Evolutionary conservation across 371 early-diverging fungal species (phyloP).

Genomic region (Mortierella sp.): DNA sequence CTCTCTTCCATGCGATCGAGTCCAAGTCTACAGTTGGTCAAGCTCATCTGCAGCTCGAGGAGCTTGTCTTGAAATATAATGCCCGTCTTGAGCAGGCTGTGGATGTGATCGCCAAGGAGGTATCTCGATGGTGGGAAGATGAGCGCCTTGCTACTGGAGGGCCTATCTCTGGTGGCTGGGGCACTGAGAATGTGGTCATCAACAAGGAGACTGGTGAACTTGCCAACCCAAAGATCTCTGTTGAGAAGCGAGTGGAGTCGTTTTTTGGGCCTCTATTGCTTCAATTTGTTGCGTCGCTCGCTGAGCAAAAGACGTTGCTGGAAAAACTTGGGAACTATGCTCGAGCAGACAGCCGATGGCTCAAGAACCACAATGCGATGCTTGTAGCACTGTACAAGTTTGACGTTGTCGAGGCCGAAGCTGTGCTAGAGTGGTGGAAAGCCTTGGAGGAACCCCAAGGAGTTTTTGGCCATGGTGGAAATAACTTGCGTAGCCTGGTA

Average conservation of each 20-base stretch:
- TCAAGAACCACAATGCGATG: constrained; percentile 39
- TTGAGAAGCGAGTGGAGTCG: constrained; percentile 28
- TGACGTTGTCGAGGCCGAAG: constrained; percentile 42
- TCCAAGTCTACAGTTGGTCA: constrained; percentile 66
- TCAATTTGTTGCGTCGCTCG: constrained; percentile 33
- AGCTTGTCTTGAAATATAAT: constrained; percentile 65
- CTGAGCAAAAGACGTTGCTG: constrained; percentile 31
- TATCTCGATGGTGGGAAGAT: constrained; percentile 42
- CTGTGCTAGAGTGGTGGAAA: constrained; percentile 49
- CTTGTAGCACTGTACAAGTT: constrained; percentile 47
- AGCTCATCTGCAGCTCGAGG: constrained; percentile 67
- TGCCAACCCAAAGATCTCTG: constrained; percentile 13
- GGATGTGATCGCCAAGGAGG: constrained; percentile 53
- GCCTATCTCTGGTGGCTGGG: constrained; percentile 23
- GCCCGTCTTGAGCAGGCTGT: constrained; percentile 56
- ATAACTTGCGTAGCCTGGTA: constrained; percentile 44
- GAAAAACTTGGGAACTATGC: constrained; percentile 23
- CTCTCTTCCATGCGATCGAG: constrained; percentile 62
- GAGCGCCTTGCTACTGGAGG: constrained; percentile 40
- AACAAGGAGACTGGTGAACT: constrained; percentile 25
- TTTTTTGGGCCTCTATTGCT: constrained; percentile 43
- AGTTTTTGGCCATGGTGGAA: constrained; percentile 35
- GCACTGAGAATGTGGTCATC: constrained; percentile 14
- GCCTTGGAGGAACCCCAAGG: constrained; percentile 20
- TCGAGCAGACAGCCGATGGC: constrained; percentile 17